Evolutionary conservation across 169 alveolate genomes (phyloP), one percentile per base, ranked within the genome.

Genomic region (Cytauxzoon felis): DNA sequence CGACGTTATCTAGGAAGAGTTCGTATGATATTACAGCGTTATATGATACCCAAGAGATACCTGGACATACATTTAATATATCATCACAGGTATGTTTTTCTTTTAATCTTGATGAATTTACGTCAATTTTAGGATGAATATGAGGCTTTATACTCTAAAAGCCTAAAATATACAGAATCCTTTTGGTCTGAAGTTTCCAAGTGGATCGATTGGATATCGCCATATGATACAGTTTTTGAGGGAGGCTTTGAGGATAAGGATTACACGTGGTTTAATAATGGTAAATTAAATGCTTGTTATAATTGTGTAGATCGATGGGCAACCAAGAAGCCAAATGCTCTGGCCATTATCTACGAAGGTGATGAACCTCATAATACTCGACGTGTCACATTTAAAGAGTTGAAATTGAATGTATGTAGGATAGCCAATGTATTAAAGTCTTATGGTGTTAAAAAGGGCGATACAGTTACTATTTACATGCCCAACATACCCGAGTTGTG

Each of bases 241-340:
- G 81, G 87, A 3, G 59, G 68, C 34, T 79, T 90, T 57, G 53
- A 63, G 48, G 80, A 79, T 43, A 88, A 88, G 32, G 84, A 88
- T 56, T 63, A 66, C 70, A 60, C 89, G 24, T 92, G 96, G 96
- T 92, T 92, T 71, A 68, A 88, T 34, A 88, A 89, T 68, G 96
- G 96, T 5, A 92, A 91, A 54, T 73, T 92, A 42, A 92, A 92
- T 68, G 94, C 91, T n/a, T 92, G 96, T 70, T 93, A 92, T 51
- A 92, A 92, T 79, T 92, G 96, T 68, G 96, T 92, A n/a, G 97
- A 93, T 70, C 78, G 96, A 43, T 93, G 97, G 97, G 97, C 93
- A 0, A 95, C 88, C 67, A 61, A 52, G 27, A 71, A 81, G 54
- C 97, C 97, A 6, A 80, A 87, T 27, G 50, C 87, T 32, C 59